These are phyloP conservation scores for Cyberlindnera misumaiensis DNA, from an alignment of 805 yeast species.

Conservation along the genomic window DNA sequence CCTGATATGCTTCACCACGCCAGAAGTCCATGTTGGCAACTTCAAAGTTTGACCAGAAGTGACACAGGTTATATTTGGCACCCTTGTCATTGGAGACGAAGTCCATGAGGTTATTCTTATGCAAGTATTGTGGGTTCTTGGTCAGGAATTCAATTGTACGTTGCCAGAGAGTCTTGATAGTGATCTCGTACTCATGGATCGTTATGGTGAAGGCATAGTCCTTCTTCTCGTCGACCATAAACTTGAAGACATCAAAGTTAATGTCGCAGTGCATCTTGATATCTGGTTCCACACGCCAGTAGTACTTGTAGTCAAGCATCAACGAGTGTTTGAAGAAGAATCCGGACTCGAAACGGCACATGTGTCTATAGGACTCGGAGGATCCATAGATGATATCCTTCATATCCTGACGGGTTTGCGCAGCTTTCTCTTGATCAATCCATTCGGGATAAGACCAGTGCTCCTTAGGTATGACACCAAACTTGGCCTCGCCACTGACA, in stretches of 20 bases:
- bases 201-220: slow-evolving; percentile 75
- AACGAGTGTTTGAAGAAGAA: slow-evolving; percentile 77
- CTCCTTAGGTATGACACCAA: slow-evolving; percentile 73
- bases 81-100: slow-evolving; percentile 72
- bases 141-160: slow-evolving; percentile 56
- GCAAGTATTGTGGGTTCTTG: slow-evolving; percentile 52
- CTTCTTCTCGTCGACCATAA: slow-evolving; percentile 71
- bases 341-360: slow-evolving; percentile 91
- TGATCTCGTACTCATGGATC: slow-evolving; percentile 63
- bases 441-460: slow-evolving; percentile 86
- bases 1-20: slow-evolving; percentile 63
- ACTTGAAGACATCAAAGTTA: slow-evolving; percentile 73
- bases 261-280: slow-evolving; percentile 77
- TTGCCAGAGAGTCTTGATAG: slow-evolving; percentile 74
- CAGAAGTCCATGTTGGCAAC: slow-evolving; percentile 68
- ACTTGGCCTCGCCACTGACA: slow-evolving; percentile 71
- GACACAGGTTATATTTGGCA: slow-evolving; percentile 69
- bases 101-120: slow-evolving; percentile 56
- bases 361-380: slow-evolving; percentile 69
- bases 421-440: slow-evolving; percentile 68
- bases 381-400: slow-evolving; percentile 55
- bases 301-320: slow-evolving; percentile 73
- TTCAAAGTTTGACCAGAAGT: slow-evolving; percentile 90
- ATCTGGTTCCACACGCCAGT: slow-evolving; percentile 94
- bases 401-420: slow-evolving; percentile 48